Evolutionary conservation across 1,139 yeast species (phyloP), one percentile per base, ranked within the genome.

Genomic region (Wickerhamiella infanticola): DNA sequence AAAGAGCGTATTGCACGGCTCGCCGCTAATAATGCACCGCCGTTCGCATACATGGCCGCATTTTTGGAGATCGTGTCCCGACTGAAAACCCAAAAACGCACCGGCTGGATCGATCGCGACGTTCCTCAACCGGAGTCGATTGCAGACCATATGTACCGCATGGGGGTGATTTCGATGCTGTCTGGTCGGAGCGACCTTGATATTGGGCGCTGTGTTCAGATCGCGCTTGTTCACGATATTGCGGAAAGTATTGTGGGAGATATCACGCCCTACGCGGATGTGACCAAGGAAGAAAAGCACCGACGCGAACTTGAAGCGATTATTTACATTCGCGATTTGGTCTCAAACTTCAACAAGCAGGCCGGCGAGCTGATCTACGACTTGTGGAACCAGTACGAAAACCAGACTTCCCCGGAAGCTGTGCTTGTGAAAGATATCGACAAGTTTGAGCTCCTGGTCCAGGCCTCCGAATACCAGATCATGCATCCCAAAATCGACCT

Each of bases 221-320:
- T 90, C 45, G 86, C 97, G 1, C 67, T 86, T 41, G 79, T 86
- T 39, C 98, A 90, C 63, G 98, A 90, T 62, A 81, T 90, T 58
- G 97, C 98, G 8, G 98, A 90, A 66, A 66, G 88, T 5, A 67
- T 90, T 37, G 97, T 90, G 8, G 97, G 97, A 11, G 98, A 90
- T 61, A 85, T 90, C 48, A 86, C 95, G 1, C 98, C 98, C 11
- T 75, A 74, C 57, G 55, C 50, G 45, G 94, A 79, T 50, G 44
- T 83, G n/a, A 63, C 76, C 40, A 81, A 81, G 58, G 67, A 64
- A 35, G 81, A 77, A 55, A 90, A 90, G 62, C 94, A 85, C 59
- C 72, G 81, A 48, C 73, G 97, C 48, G 98, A 90, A 59, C 71
- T 69, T 41, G 77, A 67, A 33, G 78, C 97, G 5, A 83, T 90